Conservation (phyloP, 306 rosid genomes). For the Glycine soja region DNA sequence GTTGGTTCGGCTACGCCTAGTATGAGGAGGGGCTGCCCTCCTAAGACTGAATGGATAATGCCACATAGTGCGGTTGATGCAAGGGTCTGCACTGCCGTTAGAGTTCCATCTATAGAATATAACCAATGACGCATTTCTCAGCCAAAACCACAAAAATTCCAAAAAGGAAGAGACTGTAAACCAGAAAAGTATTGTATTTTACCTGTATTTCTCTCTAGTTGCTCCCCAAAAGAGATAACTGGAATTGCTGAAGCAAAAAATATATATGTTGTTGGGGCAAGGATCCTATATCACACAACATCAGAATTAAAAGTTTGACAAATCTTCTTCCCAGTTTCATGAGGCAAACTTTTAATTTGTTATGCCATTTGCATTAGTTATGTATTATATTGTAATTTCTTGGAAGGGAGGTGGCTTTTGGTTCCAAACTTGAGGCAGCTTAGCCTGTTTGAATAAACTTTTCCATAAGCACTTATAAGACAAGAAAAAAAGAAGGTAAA, state of each 20-base stretch:
- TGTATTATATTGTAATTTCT: not conserved
- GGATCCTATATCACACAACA: conserved; percentile 61
- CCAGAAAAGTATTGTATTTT: conserved; percentile 18
- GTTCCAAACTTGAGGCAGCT: conserved; percentile 5
- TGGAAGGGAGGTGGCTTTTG: not conserved
- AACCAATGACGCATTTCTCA: conserved; percentile 42
- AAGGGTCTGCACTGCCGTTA: conserved; percentile 92
- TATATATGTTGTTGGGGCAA: conserved; percentile 91
- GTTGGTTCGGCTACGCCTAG: conserved; percentile 94
- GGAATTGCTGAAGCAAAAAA: conserved; percentile 96
- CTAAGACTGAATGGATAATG: conserved; percentile 74
- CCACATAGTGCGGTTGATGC: conserved; percentile 89
- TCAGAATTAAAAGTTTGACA: conserved; percentile 14
- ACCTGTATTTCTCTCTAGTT: conserved; percentile 83
- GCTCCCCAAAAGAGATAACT: conserved; percentile 91
- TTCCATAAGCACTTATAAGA: not conserved
- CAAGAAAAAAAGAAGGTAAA: not conserved
- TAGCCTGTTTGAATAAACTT: not conserved
- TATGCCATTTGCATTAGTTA: not conserved
- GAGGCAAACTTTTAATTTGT: not conserved
- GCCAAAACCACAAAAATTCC: conserved; percentile 37
- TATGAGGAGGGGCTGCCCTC: conserved; percentile 91
- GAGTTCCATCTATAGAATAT: conserved; percentile 70
- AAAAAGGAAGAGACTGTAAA: conserved; percentile 32
- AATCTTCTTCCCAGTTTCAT: conserved; percentile 8